Base-by-base conservation (phyloP, 176 grass and related monocot genomes). In the Rhynchospora breviuscula region DNA sequence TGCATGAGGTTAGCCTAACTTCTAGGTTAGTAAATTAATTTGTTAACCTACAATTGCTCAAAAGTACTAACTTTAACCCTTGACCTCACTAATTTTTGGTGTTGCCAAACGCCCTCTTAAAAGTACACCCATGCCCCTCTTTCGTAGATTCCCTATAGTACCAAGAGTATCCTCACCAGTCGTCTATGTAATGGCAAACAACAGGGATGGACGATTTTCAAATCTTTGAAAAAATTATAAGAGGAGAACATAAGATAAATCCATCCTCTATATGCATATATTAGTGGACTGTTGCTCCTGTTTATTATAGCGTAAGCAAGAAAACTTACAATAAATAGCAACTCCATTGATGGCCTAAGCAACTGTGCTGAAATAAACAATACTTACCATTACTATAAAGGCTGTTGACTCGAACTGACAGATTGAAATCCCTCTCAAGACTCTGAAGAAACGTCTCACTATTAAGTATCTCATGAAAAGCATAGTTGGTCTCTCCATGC, bases 381-480 rank as follows among this genome's bases (percentile, higher is more conserved):
- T 31, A 80, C 57, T 81, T 81, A 98, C 96, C 96, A 86, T 89
- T 95, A 56, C 79, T 90, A 46, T 64, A 85, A 81, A 98, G 90
- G 73, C 78, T 67, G 26, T 86, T 75, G 80, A 98, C 91, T 85
- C 17, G 79, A 10, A 53, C 86, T 88, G 95, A 90, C 78, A 98
- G 85, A 56, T 87, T 84, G 73, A 95, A 98, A 43, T 98, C 89
- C 77, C 77, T 91, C 79, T 95, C 89, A 61, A 98, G 72, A 87
- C 84, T 84, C 86, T 90, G 85, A 67, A 98, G 89, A 87, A 98
- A 91, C 49, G 90, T 98, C 85, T 78, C 87, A 21, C 51, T 51
- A 85, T 63, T 73, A 91, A 81, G 84, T 19, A 90, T 94, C 67
- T 82, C 87, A 49, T 89, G 80, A 87, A 86, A 89, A 86, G 88